These are phyloP conservation scores for Tuber melanosporum DNA, from an alignment of 495 filamentous ascomycete genomes.

Conservation along the genomic window DNA sequence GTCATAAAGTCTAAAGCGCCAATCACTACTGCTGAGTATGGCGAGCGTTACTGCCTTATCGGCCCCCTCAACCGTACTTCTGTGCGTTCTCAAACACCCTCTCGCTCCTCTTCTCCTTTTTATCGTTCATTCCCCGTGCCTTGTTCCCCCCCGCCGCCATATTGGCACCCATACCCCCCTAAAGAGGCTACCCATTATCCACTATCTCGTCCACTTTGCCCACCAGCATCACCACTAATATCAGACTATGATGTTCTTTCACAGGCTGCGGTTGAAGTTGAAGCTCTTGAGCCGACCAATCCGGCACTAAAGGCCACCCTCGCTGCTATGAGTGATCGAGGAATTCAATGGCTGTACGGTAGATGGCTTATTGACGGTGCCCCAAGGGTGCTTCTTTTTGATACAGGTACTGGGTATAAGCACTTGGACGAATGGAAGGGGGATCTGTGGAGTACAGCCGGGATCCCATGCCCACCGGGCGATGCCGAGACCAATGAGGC, in stretches of 20 bases:
- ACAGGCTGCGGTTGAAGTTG: slow-evolving; percentile 90
- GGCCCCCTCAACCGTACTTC: slow-evolving; percentile 88
- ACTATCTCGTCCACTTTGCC: slow-evolving; percentile 7
- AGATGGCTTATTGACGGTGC: slow-evolving; percentile 97
- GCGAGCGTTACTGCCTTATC: slow-evolving; percentile 89
- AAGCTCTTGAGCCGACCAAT: slow-evolving; percentile 77
- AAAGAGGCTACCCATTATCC: slow-evolving; percentile 8
- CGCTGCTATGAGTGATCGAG: slow-evolving; percentile 78
- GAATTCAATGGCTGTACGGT: slow-evolving; percentile 85
- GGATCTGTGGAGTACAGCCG: slow-evolving; percentile 88
- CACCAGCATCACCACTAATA: slow-evolving; percentile 26
- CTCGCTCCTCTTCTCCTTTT: slow-evolving; percentile 6
- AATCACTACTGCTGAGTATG: slow-evolving; percentile 97
- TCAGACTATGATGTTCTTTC: slow-evolving; percentile 23
- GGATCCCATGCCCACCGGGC: slow-evolving; percentile 81
- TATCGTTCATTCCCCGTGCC: slow-evolving; percentile 10
- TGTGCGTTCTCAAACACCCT: slow-evolving; percentile 48
- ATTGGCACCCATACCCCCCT: slow-evolving; percentile 14
- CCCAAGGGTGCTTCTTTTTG: slow-evolving; percentile 85
- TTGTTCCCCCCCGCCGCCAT: slow-evolving; percentile 7
- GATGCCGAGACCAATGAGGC: slow-evolving; percentile 97
- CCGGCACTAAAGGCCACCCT: slow-evolving; percentile 76
- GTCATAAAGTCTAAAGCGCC: slow-evolving; percentile 98
- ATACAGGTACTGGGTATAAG: slow-evolving; percentile 84
- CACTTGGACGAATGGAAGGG: slow-evolving; percentile 96